These are phyloP conservation scores for Seminavis robusta DNA, from an alignment of 108 stramenopile species.

Conservation along the genomic window DNA sequence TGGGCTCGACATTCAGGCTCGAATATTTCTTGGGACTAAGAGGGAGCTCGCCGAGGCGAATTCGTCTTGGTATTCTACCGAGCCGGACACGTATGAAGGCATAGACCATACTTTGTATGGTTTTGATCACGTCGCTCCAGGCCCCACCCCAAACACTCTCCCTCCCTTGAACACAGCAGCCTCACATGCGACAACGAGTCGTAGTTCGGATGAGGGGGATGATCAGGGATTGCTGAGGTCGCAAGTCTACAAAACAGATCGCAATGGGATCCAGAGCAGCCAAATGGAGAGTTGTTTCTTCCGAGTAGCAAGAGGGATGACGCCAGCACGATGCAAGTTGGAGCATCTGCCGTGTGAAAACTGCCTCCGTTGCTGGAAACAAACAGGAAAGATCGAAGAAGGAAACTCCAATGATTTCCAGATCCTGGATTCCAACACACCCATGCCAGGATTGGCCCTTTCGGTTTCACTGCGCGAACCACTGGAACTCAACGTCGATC, in stretches of 20 bases:
- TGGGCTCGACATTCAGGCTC: constrained; percentile 66
- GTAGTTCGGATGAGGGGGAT: constrained; percentile 3
- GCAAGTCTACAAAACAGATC: constrained; percentile 23
- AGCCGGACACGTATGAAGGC: constrained; percentile 14
- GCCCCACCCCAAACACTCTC: constrained; percentile 33
- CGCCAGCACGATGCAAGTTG: constrained; percentile 35
- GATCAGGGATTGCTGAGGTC: constrained; percentile 12
- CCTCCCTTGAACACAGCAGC: constrained; percentile 13
- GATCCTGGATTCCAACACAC: constrained; percentile 40
- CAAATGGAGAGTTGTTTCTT: constrained; percentile 58
- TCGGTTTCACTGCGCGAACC: constrained; percentile 57
- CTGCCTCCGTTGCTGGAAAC: constrained; percentile 50
- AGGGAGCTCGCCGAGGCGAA: constrained; percentile 10
- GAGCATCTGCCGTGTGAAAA: constrained; percentile 54
- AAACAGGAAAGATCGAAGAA: neutral
- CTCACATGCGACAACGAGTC: too few relatives aligned
- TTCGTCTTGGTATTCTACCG: constrained; percentile 10
- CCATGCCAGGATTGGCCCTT: constrained; percentile 69
- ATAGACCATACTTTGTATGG: constrained; percentile 26
- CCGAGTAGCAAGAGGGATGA: constrained; percentile 47
- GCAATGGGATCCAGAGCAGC: constrained; percentile 60
- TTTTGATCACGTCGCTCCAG: constrained; percentile 61
- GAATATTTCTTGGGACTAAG: constrained; percentile 53
- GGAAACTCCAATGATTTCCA: neutral
- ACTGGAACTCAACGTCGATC: constrained; percentile 70